These are phyloP conservation scores for Pythium plurisporium DNA, from an alignment of 352 stramenopile genomes.

Conservation along the genomic window DNA sequence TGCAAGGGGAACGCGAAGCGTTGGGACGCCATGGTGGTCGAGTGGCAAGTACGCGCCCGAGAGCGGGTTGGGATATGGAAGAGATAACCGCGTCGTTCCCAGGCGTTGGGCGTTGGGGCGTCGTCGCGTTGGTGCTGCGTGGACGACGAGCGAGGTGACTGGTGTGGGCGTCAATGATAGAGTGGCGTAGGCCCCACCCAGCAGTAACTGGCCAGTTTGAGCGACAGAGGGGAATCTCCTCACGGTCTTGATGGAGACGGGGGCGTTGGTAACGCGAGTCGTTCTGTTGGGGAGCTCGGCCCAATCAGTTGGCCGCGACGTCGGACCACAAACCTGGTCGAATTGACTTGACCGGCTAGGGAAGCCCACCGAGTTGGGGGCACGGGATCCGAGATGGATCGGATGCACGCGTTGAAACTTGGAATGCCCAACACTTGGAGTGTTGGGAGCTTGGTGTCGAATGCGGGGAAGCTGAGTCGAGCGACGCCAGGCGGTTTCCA, in stretches of 20 bases:
- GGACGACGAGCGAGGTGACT: background rate
- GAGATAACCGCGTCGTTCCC: too few species aligned
- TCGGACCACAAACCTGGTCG: too few species aligned
- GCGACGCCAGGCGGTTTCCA: background rate
- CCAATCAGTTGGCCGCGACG: background rate
- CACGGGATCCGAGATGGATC: background rate
- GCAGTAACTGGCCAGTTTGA: background rate
- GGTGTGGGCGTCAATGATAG: background rate
- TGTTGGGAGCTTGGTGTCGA: background rate
- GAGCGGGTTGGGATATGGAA: background rate
- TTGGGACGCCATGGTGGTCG: constrained; percentile 12
- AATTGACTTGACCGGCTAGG: too few species aligned
- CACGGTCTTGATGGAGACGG: background rate
- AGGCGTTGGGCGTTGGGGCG: background rate
- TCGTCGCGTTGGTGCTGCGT: too few species aligned
- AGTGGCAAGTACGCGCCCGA: background rate
- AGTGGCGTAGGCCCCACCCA: background rate
- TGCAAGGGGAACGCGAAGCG: constrained; percentile 44
- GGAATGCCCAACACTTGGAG: background rate
- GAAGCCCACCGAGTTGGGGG: too few species aligned
- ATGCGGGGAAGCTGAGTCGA: background rate
- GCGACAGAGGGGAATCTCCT: background rate
- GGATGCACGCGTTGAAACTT: background rate
- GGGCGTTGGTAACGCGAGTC: background rate
- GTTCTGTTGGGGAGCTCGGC: background rate